These are phyloP conservation scores for Myochromella boudieri DNA, from an alignment of 768 basidiomycete species.

Conservation along the genomic window DNA sequence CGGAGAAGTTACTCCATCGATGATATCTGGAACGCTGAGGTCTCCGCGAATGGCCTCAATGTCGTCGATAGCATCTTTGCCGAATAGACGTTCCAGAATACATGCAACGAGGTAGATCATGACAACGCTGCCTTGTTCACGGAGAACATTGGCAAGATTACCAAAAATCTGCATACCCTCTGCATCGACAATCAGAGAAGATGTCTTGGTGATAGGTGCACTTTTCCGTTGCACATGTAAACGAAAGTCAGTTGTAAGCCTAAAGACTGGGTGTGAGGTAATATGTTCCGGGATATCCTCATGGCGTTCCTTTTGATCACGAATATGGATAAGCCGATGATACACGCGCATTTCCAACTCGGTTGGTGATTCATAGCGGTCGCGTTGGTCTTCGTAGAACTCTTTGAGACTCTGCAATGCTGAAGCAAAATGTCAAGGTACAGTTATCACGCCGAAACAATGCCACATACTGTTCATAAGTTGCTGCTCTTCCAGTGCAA, in stretches of 20 bases:
- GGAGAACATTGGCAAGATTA: slow-evolving; percentile 58
- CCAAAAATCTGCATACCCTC: slow-evolving; percentile 70
- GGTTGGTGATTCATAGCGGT: slow-evolving; percentile 66
- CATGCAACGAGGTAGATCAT: slow-evolving; percentile 91
- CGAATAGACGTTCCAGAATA: slow-evolving; percentile 84
- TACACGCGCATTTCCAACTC: slow-evolving; percentile 98
- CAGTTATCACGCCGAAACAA: slow-evolving; percentile 1
- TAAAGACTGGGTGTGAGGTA: slow-evolving; percentile 71
- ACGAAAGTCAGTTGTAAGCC: slow-evolving; percentile 80
- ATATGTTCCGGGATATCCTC: slow-evolving; percentile 72
- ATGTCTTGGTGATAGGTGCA: slow-evolving; percentile 69
- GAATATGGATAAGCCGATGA: slow-evolving; percentile 88
- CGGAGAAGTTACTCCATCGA: slow-evolving; percentile 54
- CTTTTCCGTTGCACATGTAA: slow-evolving; percentile 78
- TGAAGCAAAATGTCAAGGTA: slow-evolving; percentile 27
- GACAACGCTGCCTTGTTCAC: slow-evolving; percentile 60
- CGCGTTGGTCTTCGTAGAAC: slow-evolving; percentile 84
- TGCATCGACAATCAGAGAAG: slow-evolving; percentile 59
- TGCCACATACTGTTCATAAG: slow-evolving; percentile 78
- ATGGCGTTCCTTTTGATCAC: slow-evolving; percentile 76
- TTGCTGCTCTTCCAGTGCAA: slow-evolving; percentile 82
- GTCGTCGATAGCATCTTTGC: slow-evolving; percentile 74
- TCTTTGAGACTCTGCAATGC: slow-evolving; percentile 92
- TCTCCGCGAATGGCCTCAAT: slow-evolving; percentile 65
- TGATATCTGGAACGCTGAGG: slow-evolving; percentile 59